Conservation (phyloP, 177 flowering plant genomes). For the Vitis hybrid region DNA sequence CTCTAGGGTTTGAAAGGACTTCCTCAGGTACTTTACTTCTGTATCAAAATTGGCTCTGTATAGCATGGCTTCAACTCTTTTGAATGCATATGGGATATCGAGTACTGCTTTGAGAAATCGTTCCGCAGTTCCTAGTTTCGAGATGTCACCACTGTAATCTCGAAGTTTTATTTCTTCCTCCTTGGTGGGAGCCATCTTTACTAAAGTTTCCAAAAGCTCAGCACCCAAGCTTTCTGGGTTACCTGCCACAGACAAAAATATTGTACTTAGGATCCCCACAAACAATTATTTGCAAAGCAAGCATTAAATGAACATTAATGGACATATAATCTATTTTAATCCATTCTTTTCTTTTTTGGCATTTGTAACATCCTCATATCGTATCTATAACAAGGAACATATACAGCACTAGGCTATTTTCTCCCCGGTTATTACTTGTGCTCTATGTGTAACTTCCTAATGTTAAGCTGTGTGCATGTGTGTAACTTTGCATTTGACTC, state of each 20-base stretch:
- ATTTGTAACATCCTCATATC: too few species aligned
- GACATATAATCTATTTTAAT: background rate
- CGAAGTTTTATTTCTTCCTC: constrained; percentile 93
- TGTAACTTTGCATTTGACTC: too few species aligned
- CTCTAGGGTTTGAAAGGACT: constrained; percentile 83
- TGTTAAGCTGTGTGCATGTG: too few species aligned
- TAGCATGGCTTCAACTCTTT: constrained; percentile 92
- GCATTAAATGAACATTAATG: background rate
- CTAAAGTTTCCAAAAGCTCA: constrained; percentile 87
- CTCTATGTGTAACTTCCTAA: too few species aligned
- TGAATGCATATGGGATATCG: constrained; percentile 92
- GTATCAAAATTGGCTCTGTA: constrained; percentile 90
- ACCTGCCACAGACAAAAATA: constrained; percentile 47
- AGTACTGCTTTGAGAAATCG: constrained; percentile 81
- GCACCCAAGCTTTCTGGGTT: constrained; percentile 80
- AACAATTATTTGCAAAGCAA: background rate
- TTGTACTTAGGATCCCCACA: background rate
- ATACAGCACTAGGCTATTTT: too few species aligned
- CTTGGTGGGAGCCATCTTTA: constrained; percentile 98
- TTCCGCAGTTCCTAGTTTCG: constrained; percentile 91
- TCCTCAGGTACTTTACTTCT: constrained; percentile 79
- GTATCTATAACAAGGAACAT: too few species aligned
- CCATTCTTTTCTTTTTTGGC: too few species aligned
- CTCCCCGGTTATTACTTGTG: too few species aligned
- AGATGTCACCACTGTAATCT: constrained; percentile 69